phyloP scores from a whole-genome alignment of 1,139 yeast species.

The Eremothecium gossypii region DNA sequence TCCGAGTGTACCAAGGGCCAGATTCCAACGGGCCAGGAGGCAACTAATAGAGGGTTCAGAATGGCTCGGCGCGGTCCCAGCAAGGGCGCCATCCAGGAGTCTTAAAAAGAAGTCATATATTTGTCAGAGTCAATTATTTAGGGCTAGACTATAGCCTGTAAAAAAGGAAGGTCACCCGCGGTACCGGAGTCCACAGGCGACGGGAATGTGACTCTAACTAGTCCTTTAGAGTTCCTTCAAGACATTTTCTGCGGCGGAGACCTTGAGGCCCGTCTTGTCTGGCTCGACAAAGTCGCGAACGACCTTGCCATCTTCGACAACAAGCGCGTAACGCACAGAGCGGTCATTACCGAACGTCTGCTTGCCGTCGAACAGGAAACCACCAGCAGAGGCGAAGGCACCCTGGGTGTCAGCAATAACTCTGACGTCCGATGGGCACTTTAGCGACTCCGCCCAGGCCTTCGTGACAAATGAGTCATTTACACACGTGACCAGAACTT shows the following conservation, averaged over 20 bases:
- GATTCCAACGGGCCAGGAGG: no score
- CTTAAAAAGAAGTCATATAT: no score
- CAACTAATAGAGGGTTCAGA: no score
- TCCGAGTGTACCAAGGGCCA: no score
- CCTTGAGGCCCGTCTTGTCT: slow-evolving; percentile 62
- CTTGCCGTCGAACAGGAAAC: slow-evolving; percentile 54
- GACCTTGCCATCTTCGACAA: slow-evolving; percentile 68
- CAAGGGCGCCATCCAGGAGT: no score
- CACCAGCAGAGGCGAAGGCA: slow-evolving; percentile 56
- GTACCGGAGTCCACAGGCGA: no score
- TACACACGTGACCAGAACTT: slow-evolving; percentile 61
- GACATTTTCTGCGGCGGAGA: slow-evolving; percentile 42
- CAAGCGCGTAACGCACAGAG: slow-evolving; percentile 65
- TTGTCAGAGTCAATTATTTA: no score
- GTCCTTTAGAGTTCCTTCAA: slow-evolving; percentile 15
- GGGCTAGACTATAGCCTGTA: no score
- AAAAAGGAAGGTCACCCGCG: no score
- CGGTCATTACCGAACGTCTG: slow-evolving; percentile 62
- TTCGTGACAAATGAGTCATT: slow-evolving; percentile 80
- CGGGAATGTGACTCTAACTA: not conserved
- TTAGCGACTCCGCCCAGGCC: slow-evolving; percentile 58
- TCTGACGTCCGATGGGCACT: slow-evolving; percentile 31
- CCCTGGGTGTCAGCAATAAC: slow-evolving; percentile 75
- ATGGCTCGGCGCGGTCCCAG: no score
- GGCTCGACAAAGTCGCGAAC: slow-evolving; percentile 65